Percentiles rank a stretch among this genome's conserved stretches.
These are phyloP conservation scores for Pseudogymnoascus sp. DNA, from an alignment of 2,329 filamentous ascomycete species.

Conservation along the genomic window DNA sequence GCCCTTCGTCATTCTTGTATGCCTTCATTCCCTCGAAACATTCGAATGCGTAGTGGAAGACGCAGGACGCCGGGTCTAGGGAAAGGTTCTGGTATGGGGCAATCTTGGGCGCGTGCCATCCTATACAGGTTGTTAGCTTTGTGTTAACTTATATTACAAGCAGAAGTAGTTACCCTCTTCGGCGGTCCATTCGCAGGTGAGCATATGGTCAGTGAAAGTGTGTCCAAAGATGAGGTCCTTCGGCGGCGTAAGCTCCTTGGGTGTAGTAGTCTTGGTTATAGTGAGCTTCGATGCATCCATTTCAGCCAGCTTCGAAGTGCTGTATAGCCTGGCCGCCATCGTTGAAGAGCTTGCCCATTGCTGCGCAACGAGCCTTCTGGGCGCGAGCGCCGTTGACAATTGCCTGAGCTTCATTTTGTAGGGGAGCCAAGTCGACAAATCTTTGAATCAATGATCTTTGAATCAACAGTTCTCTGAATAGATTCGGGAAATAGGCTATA, in stretches of 20 bases:
- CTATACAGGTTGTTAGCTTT: background rate
- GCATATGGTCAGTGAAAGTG: constrained; percentile 98
- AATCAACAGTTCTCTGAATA: background rate
- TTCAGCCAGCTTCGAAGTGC: constrained; percentile 45
- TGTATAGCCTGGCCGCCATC: constrained; percentile 7
- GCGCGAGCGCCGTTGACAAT: background rate
- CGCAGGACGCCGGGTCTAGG: constrained; percentile 90
- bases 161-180: constrained; percentile 42
- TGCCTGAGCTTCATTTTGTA: constrained; percentile 8
- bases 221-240: constrained; percentile 84
- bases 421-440: background rate
- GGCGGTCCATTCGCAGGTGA: constrained; percentile 87
- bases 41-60: constrained; percentile 97
- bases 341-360: constrained; percentile 3
- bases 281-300: constrained; percentile 73
- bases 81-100: constrained; percentile 94
- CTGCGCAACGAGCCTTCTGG: background rate
- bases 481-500: background rate
- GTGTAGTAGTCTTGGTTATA: constrained; percentile 66
- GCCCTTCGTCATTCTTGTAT: constrained; percentile 77
- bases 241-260: constrained; percentile 66
- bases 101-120: constrained; percentile 79
- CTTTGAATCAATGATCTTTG: background rate
- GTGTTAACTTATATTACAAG: background rate
- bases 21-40: constrained; percentile 99